Conservation (phyloP, 192 early-diverging fungal species). For the Lobosporangium transversale region DNA sequence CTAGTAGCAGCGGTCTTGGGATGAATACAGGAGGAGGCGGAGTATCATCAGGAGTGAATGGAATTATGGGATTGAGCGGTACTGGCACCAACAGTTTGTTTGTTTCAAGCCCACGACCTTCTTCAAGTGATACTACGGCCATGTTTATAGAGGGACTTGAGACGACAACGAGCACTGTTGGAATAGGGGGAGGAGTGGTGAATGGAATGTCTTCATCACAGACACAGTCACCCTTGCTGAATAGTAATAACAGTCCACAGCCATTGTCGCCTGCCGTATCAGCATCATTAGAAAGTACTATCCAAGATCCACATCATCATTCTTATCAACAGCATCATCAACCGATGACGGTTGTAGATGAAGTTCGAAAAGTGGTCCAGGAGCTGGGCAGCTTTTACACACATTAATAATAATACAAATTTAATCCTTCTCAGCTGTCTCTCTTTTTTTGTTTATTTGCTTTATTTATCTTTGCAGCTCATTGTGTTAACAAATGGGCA, state of each 20-base stretch:
- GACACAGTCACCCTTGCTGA: slow-evolving; percentile 22
- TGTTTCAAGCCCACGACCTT: slow-evolving; percentile 39
- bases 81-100: slow-evolving; percentile 35
- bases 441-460: too few relatives aligned
- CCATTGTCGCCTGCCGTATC: slow-evolving; percentile 7
- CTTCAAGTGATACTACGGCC: slow-evolving; percentile 12
- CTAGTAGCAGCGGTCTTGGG: not conserved
- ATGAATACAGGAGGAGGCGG: slow-evolving; percentile 8
- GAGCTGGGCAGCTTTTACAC: slow-evolving; percentile 45
- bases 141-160: slow-evolving; percentile 38
- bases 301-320: slow-evolving; percentile 1
- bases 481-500: too few relatives aligned
- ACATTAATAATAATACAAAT: slow-evolving; percentile 10
- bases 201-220: slow-evolving; percentile 19
- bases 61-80: slow-evolving; percentile 31
- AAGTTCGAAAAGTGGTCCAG: slow-evolving; percentile 42
- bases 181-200: not conserved
- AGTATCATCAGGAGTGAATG: slow-evolving; percentile 26
- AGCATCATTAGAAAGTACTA: slow-evolving; percentile 5
- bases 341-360: slow-evolving; percentile 48
- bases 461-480: too few relatives aligned
- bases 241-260: slow-evolving; percentile 1
- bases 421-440: too few relatives aligned
- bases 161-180: not conserved
- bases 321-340: not conserved